phyloP scores from a whole-genome alignment of 257 asterid species.

The Rubia yunnanensis region DNA sequence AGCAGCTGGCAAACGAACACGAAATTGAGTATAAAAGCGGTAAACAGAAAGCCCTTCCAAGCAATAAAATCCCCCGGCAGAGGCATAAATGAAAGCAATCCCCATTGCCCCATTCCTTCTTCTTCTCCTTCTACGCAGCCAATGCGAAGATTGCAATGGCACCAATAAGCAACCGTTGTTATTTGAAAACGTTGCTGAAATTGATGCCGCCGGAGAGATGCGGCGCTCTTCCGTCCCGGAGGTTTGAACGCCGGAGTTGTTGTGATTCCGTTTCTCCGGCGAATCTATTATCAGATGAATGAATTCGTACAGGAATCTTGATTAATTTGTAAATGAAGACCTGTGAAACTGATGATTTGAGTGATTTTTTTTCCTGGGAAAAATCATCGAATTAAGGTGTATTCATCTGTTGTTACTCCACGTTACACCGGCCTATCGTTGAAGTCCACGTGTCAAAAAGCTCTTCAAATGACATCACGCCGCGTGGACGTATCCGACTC shows the following conservation, averaged over 20 bases:
- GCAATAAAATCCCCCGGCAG: conserved; percentile 37
- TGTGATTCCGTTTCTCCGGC: neutral
- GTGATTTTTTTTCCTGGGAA: neutral
- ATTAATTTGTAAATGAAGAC: neutral
- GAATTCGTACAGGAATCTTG: neutral
- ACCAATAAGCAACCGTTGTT: neutral
- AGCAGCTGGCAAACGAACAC: conserved; percentile 61
- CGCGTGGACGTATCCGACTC: conserved; percentile 17
- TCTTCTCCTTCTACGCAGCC: neutral
- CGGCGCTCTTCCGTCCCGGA: neutral
- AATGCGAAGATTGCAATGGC: neutral
- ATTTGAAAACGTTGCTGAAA: neutral
- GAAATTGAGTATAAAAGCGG: conserved; percentile 51
- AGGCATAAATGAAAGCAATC: conserved; percentile 20
- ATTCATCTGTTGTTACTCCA: conserved; percentile 26
- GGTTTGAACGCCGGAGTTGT: neutral
- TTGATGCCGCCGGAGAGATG: neutral
- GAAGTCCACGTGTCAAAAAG: conserved; percentile 31
- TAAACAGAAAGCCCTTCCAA: conserved; percentile 44
- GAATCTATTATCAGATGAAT: neutral
- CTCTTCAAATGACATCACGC: neutral
- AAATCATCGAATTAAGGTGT: neutral
- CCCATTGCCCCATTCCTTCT: conserved; percentile 31
- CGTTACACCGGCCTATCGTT: conserved; percentile 33
- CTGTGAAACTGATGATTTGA: neutral